Evolutionary conservation across 345 rosid genomes (phyloP).

Genomic region (Erucastrum elatum): DNA sequence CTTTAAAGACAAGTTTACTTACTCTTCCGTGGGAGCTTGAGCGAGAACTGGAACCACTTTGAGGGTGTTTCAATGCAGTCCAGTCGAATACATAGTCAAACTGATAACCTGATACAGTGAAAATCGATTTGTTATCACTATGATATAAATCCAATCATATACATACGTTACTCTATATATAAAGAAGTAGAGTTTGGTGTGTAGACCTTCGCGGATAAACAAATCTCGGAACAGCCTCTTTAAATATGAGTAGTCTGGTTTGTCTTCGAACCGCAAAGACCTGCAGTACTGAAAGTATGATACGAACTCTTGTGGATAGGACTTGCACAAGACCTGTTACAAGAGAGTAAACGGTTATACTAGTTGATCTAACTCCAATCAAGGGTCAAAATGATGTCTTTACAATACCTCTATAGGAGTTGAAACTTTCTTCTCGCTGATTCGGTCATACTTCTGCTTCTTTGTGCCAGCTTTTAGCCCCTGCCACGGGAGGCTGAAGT

Average conservation of each 20-base stretch:
- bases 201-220: slow-evolving; percentile 73
- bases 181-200: not conserved
- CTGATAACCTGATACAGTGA: slow-evolving; percentile 59
- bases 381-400: not conserved
- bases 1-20: slow-evolving; percentile 20
- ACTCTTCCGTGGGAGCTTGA: slow-evolving; percentile 74
- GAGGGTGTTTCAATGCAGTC: slow-evolving; percentile 86
- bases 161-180: not conserved
- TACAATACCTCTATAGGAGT: slow-evolving; percentile 87
- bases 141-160: not conserved
- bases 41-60: slow-evolving; percentile 63
- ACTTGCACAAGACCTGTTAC: slow-evolving; percentile 74
- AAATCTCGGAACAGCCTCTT: slow-evolving; percentile 77
- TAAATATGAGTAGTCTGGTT: slow-evolving; percentile 86
- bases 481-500: slow-evolving; percentile 87
- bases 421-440: slow-evolving; percentile 84
- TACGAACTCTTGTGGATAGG: slow-evolving; percentile 66
- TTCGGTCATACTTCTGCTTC: slow-evolving; percentile 86
- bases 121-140: not conserved
- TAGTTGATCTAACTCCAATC: not conserved
- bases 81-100: slow-evolving; percentile 85
- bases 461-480: slow-evolving; percentile 88
- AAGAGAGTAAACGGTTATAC: slow-evolving; percentile 1
- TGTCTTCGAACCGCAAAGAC: slow-evolving; percentile 75
- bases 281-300: slow-evolving; percentile 90